These are phyloP conservation scores for Caloboletus firmus DNA, from an alignment of 1,284 basidiomycete species.

Conservation along the genomic window DNA sequence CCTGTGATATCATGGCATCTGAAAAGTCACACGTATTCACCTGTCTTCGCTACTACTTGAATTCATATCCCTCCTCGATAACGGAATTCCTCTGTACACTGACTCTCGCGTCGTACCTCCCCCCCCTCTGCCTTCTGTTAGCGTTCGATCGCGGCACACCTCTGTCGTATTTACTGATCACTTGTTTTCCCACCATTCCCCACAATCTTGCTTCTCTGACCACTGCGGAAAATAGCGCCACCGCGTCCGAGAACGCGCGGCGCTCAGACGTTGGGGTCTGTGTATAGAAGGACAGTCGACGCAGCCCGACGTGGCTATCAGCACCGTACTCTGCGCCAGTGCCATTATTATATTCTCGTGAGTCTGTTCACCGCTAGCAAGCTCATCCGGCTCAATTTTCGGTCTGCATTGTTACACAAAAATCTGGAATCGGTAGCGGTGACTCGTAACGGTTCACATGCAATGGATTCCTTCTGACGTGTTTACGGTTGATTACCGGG, in stretches of 20 bases:
- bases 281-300: conserved; percentile 78
- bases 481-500: background rate
- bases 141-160: conserved; percentile 9
- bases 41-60: background rate
- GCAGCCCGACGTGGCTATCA: conserved; percentile 82
- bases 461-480: background rate
- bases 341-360: conserved; percentile 36
- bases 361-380: background rate
- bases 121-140: conserved; percentile 11
- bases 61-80: background rate
- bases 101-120: background rate
- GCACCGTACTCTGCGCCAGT: conserved; percentile 79
- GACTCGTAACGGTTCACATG: background rate
- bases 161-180: background rate
- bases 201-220: conserved; percentile 75
- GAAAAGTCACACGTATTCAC: background rate
- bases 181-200: conserved; percentile 8
- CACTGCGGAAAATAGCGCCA: conserved; percentile 73
- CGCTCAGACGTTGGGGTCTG: conserved; percentile 84
- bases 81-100: background rate
- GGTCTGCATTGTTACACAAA: no score
- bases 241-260: conserved; percentile 80
- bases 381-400: background rate
- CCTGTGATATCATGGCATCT: background rate
- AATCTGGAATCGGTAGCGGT: background rate